phyloP scores from a whole-genome alignment of 2,329 filamentous ascomycete species.

The Lecanicillium sp. region DNA sequence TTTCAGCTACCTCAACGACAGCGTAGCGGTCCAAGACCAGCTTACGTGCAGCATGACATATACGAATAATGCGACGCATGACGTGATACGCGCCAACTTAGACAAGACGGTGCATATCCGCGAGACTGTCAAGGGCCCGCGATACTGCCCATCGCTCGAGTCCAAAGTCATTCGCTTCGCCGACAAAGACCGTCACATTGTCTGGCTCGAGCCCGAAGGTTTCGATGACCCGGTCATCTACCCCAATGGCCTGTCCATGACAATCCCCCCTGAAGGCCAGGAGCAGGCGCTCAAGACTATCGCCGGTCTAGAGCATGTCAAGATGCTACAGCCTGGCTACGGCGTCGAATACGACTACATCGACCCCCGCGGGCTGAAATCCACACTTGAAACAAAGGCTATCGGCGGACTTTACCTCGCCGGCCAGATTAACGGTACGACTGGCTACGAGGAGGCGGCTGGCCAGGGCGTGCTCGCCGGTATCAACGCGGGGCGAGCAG shows the following conservation, averaged over 20 bases:
- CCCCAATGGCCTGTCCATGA: constrained; percentile 96
- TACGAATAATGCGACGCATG: constrained; percentile 77
- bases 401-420: constrained; percentile 86
- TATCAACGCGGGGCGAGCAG: constrained; percentile 83
- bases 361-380: constrained; percentile 78
- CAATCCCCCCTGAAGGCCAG: constrained; percentile 82
- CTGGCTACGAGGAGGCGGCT: constrained; percentile 94
- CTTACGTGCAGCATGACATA: constrained; percentile 81
- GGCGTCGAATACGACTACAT: constrained; percentile 99
- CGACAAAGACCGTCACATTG: constrained; percentile 73
- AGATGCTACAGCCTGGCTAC: constrained; percentile 91
- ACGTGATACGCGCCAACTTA: constrained; percentile 81
- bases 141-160: constrained; percentile 93
- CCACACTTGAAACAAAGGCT: constrained; percentile 90
- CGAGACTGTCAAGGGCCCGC: constrained; percentile 86
- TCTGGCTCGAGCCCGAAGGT: constrained; percentile 96
- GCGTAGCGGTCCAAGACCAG: constrained; percentile 73
- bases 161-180: constrained; percentile 87
- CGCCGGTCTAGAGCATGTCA: constrained; percentile 78
- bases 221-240: constrained; percentile 88
- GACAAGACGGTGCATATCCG: constrained; percentile 95
- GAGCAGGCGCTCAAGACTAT: constrained; percentile 80
- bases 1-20: constrained; percentile 83
- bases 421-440: constrained; percentile 97
- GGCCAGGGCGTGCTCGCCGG: constrained; percentile 90